Evolutionary conservation across 2,329 filamentous ascomycete species (phyloP), one percentile per base, ranked within the genome.

Genomic region (Apiospora koreana): DNA sequence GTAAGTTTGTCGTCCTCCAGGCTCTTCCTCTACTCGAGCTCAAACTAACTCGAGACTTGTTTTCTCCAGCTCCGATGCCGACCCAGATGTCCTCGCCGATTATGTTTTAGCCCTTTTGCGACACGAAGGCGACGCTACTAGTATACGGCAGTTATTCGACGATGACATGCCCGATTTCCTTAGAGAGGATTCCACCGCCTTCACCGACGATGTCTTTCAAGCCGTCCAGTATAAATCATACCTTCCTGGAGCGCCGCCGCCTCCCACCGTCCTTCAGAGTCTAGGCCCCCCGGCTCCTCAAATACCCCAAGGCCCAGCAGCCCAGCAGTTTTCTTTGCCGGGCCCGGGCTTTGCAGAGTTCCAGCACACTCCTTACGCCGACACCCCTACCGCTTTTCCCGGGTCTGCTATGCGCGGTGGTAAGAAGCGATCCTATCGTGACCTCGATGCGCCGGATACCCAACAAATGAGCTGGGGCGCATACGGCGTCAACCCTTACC

Each of bases 71-170:
- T 93, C 92, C 38, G 93, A 95, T 76, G 93, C 92, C 67, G 93
- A 96, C 78, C 88, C 91, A 42, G 93, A 94, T 76, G 92, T 95
- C 6, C 89, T 96, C 3, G 93, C 93, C 65, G 93, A 96, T 76
- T 96, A 95, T 78, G 91, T 95, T n/a, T 86, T 95, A 72, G 93
- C 92, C 8, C 87, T 96, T 25, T 83, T 95, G 64, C 88, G 89
- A 69, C 90, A 92, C 72, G 92, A 94, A 73, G 91, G 91, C 72
- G 85, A 89, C 67, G 83, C 87, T 50, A 85, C 86, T n/a, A 85
- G 88, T 25, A 90, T 94, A 69, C 88, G 89, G 76, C 83, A 86
- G 75, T 87, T 92, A 68, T 94, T 92, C 80, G 86, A 93, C 77
- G 85, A 88, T 68, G 91, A 94, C 79, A 89, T 95, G 50, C 87